Base-by-base conservation (phyloP, 78 protist species). In the Cavenderia fasciculata region DNA sequence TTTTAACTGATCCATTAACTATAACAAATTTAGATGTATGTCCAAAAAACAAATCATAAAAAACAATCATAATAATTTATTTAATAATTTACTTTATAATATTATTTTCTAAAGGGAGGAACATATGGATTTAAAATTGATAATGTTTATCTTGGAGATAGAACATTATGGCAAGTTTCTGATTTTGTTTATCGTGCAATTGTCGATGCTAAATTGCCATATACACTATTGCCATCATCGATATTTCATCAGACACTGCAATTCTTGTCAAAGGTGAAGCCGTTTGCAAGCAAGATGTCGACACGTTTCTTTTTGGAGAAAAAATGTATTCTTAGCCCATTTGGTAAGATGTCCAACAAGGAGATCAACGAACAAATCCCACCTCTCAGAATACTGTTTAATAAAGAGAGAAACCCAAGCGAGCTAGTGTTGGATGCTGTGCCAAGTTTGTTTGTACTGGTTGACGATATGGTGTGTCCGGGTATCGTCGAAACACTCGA, bases 401-500 rank as follows among this genome's bases (percentile, higher is more conserved):
- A 51, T 41, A 68, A 76, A 11, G 65, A 65, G 51, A 41, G 61
- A 23, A 57, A 57, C 4, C 40, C 59, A 33, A 38, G 59, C n/a
- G 73, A 69, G 23, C 65, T 82, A 12, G 38, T 33, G 11, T 31
- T 82, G 16, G 31, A 68, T 68, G 90, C 90, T 6, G 59, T 68
- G 4, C 71, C 78, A 43, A 59, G 77, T 11, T 82, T 68, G 31
- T 44, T 82, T 2, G 12, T 82, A 0, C 18, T 82, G 10, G 71
- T 52, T 11, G 90, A 78, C 14, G 69, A 46, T 12, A 65, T 43
- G 19, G 69, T 72, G 19, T 82, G 90, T 46, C 90, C 90, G 1
- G 90, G 90, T 57, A 82, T 82, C 16, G 59, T 82, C 21, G 90
- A 82, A 23, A 21, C 90, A 21, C 47, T 82, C 0, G 78, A 82